Base-by-base conservation (phyloP, 345 rosid genomes). In the Populus tremula region DNA sequence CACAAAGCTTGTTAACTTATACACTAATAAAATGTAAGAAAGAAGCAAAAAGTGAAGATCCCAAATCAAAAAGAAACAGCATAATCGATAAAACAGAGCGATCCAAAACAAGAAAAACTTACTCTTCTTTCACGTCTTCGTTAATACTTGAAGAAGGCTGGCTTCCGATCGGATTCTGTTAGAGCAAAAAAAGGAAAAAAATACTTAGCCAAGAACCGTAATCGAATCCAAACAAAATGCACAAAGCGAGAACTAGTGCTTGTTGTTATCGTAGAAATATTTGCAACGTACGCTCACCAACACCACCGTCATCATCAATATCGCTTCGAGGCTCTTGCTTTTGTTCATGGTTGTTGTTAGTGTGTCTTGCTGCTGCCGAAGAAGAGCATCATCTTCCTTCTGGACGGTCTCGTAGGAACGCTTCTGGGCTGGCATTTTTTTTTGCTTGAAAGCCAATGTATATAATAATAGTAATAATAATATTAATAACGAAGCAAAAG, bases 81-180 rank as follows among this genome's bases (percentile, higher is more conserved):
- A 49, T 29, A 67, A 74, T 76, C 73, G 29, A 62, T 23, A 72
- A 45, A 69, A 63, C 67, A 50, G 69, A 45, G 65, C 59, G 68
- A 72, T 79, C 79, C 82, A 38, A 6, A 70, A 67, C 67, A 21
- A 29, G 25, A 70, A 56, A 54, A 39, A 27, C 89, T 18, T 72
- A 35, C 87, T 83, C 87, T 73, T 81, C 76, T 49, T 74, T 65
- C 35, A 80, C 78, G 35, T 66, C 88, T 29, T 71, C 76, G 31
- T 62, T 39, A 68, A 81, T 23, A 70, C 87, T 80, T 5, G 89
- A 81, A 69, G 85, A 83, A 53, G 73, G n/a, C 29, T 59, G 80
- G 79, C 86, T 86, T 70, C 87, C 87, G 85, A 83, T 82, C 87
- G 62, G 88, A 85, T 78, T 83, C 91, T 88, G 87, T 10, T 21